Evolutionary conservation across 2,329 filamentous ascomycete genomes (phyloP).

Genomic region (Fusarium redolens): DNA sequence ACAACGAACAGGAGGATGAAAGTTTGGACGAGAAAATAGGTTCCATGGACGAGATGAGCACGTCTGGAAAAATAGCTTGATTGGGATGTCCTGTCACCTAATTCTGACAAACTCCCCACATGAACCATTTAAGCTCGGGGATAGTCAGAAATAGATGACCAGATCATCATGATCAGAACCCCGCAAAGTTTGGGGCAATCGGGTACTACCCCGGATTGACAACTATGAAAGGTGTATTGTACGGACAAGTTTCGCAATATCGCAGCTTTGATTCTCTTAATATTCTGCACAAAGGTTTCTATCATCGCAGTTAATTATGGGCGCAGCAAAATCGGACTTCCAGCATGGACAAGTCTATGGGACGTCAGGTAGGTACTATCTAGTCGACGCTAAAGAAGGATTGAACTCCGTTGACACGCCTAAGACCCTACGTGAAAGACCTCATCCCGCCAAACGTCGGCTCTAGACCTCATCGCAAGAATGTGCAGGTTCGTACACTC

Average conservation of each 20-base stretch:
- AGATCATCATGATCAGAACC: neutral
- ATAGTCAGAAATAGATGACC: neutral
- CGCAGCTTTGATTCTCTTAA: rapidly evolving
- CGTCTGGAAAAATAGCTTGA: neutral
- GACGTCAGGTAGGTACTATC: neutral
- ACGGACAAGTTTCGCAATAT: rapidly evolving
- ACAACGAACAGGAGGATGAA: too few relatives aligned
- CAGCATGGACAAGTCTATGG: neutral
- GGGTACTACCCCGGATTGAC: rapidly evolving
- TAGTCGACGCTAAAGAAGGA: too few relatives aligned
- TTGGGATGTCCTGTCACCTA: neutral
- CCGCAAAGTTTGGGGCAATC: neutral
- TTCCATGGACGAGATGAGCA: too few relatives aligned
- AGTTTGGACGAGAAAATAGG: too few relatives aligned
- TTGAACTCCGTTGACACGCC: neutral
- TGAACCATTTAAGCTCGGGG: too few relatives aligned
- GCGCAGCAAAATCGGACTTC: rapidly evolving
- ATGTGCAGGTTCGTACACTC: neutral
- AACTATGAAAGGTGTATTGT: neutral
- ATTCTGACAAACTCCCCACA: neutral
- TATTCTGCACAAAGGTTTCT: neutral
- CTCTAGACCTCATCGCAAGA: neutral
- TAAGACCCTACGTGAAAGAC: neutral
- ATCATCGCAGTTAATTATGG: neutral
- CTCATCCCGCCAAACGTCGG: neutral